Evolutionary conservation across 371 early-diverging fungal species (phyloP), one percentile per base, ranked within the genome.

Genomic region (Mucor piriformis): DNA sequence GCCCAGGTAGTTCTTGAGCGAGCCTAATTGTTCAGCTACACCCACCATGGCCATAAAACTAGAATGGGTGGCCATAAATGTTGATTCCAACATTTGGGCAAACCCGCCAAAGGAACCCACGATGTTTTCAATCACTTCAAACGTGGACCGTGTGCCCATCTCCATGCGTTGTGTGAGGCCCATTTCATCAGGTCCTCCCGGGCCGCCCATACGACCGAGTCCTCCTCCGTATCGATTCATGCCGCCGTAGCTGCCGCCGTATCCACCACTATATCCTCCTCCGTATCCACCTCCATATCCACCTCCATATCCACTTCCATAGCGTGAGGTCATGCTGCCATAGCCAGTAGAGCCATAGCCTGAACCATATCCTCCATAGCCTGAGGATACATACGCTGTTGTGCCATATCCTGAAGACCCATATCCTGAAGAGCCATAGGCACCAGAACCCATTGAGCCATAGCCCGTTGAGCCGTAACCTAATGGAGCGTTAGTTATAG

Each of bases 21-120:
- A 77, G 7, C 95, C 93, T 59, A 98, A 89, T 73, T 98, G 97
- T 60, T 98, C 98, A n/a, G 93, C 95, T 12, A 98, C 95, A 35
- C 96, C 97, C 5, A 96, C 87, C 88, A 97, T 94, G 24, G 97
- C 97, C 96, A 97, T 97, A 59, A 96, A 97, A 20, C 92, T 92
- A 7, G 95, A 94, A 69, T 96, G 95, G 0, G 98, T 97, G 10
- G 97, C 97, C 84, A 94, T 91, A 70, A 92, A 95, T 1, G 98
- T 97, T 0, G 95, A 94, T 52, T 97, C 98, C 20, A 98, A 84
- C 98, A 98, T 97, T 61, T 95, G 95, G 8, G 96, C 88, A 76
- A 98, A 94, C 5, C 97, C 97, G 15, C 94, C 95, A 83, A 98
- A 96, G 0, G 97, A 93, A 43, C 94, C 92, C 3, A 98, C 97